Conservation (phyloP, 2,329 filamentous ascomycete species). For the Cordyceps militaris region DNA sequence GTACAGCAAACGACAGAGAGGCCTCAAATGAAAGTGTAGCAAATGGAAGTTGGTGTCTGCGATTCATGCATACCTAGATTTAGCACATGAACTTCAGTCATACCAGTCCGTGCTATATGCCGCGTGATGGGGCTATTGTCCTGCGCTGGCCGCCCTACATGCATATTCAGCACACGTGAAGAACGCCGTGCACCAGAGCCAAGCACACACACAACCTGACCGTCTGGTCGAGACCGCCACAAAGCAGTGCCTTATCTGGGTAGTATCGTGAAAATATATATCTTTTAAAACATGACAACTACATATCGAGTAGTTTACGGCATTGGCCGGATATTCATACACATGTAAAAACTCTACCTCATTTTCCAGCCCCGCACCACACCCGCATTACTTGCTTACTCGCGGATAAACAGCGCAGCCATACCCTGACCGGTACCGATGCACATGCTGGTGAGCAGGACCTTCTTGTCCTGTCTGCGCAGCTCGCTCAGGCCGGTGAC, state of each 20-base stretch:
- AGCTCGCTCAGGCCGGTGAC: constrained; percentile 85
- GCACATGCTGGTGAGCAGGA: constrained; percentile 88
- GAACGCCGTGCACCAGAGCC: not conserved
- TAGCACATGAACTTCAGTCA: not conserved
- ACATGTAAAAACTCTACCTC: constrained; percentile 1
- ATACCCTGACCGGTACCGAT: constrained; percentile 64
- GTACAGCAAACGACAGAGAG: not conserved
- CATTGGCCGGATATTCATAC: constrained; percentile 12
- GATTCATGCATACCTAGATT: constrained; percentile 7
- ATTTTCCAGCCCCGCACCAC: not conserved
- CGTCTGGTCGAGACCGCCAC: not conserved
- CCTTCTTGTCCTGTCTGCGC: constrained; percentile 78
- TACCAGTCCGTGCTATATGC: not conserved
- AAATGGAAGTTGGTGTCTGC: not conserved
- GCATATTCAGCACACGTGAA: constrained; percentile 2
- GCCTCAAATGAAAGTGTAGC: not conserved
- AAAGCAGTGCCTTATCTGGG: not conserved
- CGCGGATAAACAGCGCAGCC: constrained; percentile 53
- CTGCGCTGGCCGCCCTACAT: not conserved
- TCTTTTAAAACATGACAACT: constrained; percentile 7
- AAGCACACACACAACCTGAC: not conserved
- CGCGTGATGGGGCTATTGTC: not conserved
- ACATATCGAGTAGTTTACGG: not conserved
- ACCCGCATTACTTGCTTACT: not conserved
- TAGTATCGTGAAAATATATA: not conserved